phyloP scores from a whole-genome alignment of 78 protist species.

The Dictyostelium capitatum region DNA sequence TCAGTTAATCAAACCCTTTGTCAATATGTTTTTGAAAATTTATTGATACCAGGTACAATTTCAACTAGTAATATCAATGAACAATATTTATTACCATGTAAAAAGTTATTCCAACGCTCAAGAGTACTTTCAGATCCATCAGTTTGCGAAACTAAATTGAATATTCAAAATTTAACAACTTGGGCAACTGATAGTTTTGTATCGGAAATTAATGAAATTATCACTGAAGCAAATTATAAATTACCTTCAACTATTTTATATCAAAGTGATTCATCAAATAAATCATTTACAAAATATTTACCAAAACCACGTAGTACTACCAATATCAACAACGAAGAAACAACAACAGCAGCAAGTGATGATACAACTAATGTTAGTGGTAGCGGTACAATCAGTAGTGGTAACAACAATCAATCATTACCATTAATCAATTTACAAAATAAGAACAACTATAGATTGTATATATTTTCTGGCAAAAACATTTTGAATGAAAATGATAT shows the following conservation, averaged over 20 bases:
- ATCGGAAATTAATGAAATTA: slow-evolving; percentile 40
- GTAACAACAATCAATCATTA: neutral
- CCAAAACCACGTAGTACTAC: slow-evolving; percentile 17
- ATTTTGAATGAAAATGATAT: neutral
- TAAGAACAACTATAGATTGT: slow-evolving; percentile 20
- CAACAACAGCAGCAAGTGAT: neutral
- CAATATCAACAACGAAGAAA: neutral
- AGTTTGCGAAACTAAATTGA: slow-evolving; percentile 24
- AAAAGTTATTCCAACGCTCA: slow-evolving; percentile 7
- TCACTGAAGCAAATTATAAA: slow-evolving; percentile 55
- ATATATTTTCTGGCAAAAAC: slow-evolving; percentile 26
- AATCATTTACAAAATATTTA: neutral
- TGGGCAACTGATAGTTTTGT: slow-evolving; percentile 73
- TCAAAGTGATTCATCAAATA: neutral
- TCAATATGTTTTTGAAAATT: slow-evolving; percentile 59
- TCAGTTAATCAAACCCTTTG: slow-evolving; percentile 58
- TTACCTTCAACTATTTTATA: slow-evolving; percentile 48
- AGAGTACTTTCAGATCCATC: slow-evolving; percentile 18
- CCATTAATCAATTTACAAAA: slow-evolving; percentile 17
- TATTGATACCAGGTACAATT: slow-evolving; percentile 9
- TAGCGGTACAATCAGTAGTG: neutral
- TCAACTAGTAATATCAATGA: neutral
- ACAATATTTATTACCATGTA: slow-evolving; percentile 25
- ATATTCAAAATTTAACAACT: slow-evolving; percentile 42
- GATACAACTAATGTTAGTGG: neutral